Evolutionary conservation across 2,329 filamentous ascomycete genomes (phyloP).

Genomic region (Aspergillus hortae): DNA sequence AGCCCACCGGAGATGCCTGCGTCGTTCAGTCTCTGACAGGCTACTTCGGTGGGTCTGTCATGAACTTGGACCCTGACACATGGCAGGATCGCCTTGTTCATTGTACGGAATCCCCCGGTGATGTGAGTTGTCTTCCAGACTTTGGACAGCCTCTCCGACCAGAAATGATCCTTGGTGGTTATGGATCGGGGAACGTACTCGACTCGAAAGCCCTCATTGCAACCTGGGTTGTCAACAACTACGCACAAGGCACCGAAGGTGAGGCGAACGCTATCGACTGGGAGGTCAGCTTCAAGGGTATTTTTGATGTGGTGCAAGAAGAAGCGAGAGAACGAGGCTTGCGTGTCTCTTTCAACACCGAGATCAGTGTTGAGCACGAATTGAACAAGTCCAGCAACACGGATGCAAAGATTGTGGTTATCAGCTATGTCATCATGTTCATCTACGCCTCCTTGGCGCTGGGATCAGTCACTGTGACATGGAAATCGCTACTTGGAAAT

Average conservation of each 20-base stretch:
- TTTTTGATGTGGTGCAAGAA: constrained; percentile 71
- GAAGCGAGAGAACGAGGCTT: constrained; percentile 77
- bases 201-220: constrained; percentile 78
- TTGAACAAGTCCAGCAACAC: constrained; percentile 98
- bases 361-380: constrained; percentile 91
- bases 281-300: constrained; percentile 73
- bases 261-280: constrained; percentile 79
- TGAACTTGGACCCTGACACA: constrained; percentile 56
- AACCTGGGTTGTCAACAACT: constrained; percentile 93
- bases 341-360: constrained; percentile 88
- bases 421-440: constrained; percentile 99
- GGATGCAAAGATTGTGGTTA: constrained; percentile 90
- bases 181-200: constrained; percentile 60
- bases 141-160: constrained; percentile 88
- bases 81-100: constrained; percentile 71
- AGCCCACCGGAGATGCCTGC: constrained; percentile 83
- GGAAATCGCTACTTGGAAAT: constrained; percentile 74
- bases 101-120: constrained; percentile 75
- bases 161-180: constrained; percentile 81
- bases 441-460: constrained; percentile 90
- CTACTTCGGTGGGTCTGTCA: constrained; percentile 72
- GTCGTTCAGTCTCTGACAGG: constrained; percentile 90
- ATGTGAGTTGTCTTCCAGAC: constrained; percentile 69
- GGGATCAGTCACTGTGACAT: constrained; percentile 77
- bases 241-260: constrained; percentile 67